These are phyloP conservation scores for Verticillium isaacii DNA, from an alignment of 2,329 filamentous ascomycete species.

Conservation along the genomic window DNA sequence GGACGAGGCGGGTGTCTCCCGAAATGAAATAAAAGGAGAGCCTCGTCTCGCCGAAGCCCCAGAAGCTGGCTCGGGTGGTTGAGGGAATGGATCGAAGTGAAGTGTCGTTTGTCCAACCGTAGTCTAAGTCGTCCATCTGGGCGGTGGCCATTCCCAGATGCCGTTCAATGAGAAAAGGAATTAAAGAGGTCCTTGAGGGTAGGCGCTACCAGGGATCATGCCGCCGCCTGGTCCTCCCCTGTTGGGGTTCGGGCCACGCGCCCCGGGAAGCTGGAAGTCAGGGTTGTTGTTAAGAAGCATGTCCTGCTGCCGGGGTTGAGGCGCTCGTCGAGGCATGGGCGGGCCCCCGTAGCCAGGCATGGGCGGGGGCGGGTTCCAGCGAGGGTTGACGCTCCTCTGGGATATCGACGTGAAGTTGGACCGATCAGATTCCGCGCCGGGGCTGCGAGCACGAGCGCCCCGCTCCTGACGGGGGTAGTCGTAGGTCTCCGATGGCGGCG, in stretches of 20 bases:
- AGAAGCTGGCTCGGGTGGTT: conserved; percentile 7
- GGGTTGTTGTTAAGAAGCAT: conserved; percentile 75
- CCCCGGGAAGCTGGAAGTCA: conserved; percentile 70
- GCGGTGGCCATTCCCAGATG: not conserved
- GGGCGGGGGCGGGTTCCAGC: conserved; percentile 62
- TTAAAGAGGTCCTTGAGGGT: conserved; percentile 33
- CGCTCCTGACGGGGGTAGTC: conserved; percentile 55
- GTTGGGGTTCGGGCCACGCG: conserved; percentile 21
- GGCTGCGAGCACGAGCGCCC: conserved; percentile 56
- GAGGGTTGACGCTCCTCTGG: conserved; percentile 82
- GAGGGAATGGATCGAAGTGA: conserved; percentile 11
- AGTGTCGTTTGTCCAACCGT: conserved; percentile 5
- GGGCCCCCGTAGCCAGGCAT: conserved; percentile 37
- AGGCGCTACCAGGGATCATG: conserved; percentile 50
- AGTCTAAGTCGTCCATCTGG: not conserved
- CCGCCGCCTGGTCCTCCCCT: conserved; percentile 28
- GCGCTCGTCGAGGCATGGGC: conserved; percentile 33
- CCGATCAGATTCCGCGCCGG: conserved; percentile 65
- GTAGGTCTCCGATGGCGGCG: conserved; percentile 39
- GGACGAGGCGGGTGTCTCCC: not conserved
- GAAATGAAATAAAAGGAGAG: not conserved
- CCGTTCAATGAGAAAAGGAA: not conserved
- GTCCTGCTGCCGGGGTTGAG: conserved; percentile 53
- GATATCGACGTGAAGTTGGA: conserved; percentile 89
- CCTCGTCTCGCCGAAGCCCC: conserved; percentile 2